A percentile compares a stretch with the other conserved stretches of the same genome.
These are phyloP conservation scores for Meredithiella fracta DNA, from an alignment of 2,329 filamentous ascomycete species.

Conservation along the genomic window DNA sequence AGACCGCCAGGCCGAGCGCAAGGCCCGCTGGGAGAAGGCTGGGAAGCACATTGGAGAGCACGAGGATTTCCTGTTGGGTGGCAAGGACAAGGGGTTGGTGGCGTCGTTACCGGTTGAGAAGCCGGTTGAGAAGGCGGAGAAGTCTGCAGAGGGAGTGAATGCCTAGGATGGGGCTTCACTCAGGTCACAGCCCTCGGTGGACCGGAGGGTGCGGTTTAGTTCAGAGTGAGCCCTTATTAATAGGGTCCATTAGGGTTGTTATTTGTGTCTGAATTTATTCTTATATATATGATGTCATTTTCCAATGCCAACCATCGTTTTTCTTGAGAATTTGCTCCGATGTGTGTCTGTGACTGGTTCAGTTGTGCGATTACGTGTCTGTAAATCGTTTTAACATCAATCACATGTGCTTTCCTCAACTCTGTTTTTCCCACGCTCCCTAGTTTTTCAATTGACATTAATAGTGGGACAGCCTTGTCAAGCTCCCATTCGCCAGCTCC, in stretches of 20 bases:
- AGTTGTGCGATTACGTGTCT: too few relatives aligned
- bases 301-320: not conserved
- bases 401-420: too few relatives aligned
- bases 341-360: not conserved
- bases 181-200: slow-evolving; percentile 1
- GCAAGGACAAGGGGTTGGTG: slow-evolving; percentile 10
- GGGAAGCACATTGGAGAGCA: slow-evolving; percentile 73
- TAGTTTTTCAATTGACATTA: not conserved
- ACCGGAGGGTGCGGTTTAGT: slow-evolving; percentile 7
- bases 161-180: slow-evolving; percentile 11
- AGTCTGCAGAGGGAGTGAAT: slow-evolving; percentile 18
- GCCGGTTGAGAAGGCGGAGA: slow-evolving; percentile 12
- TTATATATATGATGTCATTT: not conserved
- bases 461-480: slow-evolving; percentile 14
- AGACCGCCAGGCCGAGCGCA: slow-evolving; percentile 44
- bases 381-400: too few relatives aligned
- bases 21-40: slow-evolving; percentile 58
- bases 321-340: not conserved
- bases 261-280: not conserved
- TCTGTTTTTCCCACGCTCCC: too few relatives aligned
- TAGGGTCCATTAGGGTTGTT: slow-evolving; percentile 3
- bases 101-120: slow-evolving; percentile 9
- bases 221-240: slow-evolving; percentile 5
- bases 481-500: not conserved
- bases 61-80: slow-evolving; percentile 71